Percentiles rank a stretch among this genome's conserved stretches.
phyloP scores from a whole-genome alignment of 116 monocot species.

The Dioscorea cayenensis region DNA sequence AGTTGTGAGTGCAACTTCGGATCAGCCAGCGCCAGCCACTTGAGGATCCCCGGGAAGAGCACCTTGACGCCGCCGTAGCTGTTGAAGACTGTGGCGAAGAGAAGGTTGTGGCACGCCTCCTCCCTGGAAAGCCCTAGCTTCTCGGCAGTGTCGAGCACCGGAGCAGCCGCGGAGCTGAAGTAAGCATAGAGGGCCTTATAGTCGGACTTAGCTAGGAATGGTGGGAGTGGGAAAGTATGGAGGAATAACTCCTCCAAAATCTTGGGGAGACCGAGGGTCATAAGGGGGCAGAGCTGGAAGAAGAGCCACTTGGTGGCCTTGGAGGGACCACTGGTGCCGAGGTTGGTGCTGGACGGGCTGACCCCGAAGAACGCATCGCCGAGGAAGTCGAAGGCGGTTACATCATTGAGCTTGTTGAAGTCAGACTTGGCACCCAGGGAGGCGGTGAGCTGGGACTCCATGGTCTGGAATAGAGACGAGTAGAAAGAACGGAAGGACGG shows the following conservation, averaged over 20 bases:
- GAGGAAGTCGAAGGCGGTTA: conserved; percentile 47
- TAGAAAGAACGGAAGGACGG: conserved; percentile 41
- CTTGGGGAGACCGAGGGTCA: conserved; percentile 40
- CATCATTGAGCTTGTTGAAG: conserved; percentile 54
- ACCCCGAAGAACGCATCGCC: conserved; percentile 31
- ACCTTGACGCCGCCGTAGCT: conserved; percentile 36
- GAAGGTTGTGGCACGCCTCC: conserved; percentile 54
- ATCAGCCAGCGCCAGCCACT: conserved; percentile 26
- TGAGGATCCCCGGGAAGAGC: conserved; percentile 39
- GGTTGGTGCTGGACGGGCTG: conserved; percentile 14
- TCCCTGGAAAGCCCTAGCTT: conserved; percentile 35
- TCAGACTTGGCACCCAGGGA: conserved; percentile 29
- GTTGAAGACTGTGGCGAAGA: conserved; percentile 59
- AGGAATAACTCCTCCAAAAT: conserved; percentile 51
- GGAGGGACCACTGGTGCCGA: conserved; percentile 15
- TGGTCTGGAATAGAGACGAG: conserved; percentile 29
- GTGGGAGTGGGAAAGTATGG: conserved; percentile 44
- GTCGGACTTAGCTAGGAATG: conserved; percentile 25
- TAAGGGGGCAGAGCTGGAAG: conserved; percentile 45
- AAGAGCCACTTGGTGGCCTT: conserved; percentile 46
- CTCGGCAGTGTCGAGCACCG: conserved; percentile 24
- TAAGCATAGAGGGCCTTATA: conserved; percentile 46
- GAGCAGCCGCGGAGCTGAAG: conserved; percentile 24
- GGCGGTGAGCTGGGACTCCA: conserved; percentile 34
- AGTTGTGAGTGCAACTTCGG: conserved; percentile 24